Percentiles rank a stretch among this genome's conserved stretches.
Evolutionary conservation across 2,329 filamentous ascomycete species (phyloP).

Genomic region (Didymella arachidicola): DNA sequence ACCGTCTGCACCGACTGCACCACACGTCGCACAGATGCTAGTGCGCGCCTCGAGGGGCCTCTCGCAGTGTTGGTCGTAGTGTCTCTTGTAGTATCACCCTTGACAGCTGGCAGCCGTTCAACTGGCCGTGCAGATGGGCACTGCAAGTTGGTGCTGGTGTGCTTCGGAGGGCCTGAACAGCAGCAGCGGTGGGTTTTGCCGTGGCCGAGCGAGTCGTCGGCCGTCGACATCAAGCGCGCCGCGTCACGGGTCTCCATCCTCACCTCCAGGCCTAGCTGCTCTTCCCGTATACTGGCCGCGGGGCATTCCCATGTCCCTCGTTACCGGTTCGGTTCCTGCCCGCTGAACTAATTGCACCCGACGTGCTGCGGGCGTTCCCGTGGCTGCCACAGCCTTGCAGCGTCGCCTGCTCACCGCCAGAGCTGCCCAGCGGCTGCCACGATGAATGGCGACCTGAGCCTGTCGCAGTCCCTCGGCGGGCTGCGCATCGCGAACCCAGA

Average conservation of each 20-base stretch:
- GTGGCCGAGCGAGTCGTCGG: conserved; percentile 13
- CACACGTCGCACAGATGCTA: conserved; percentile 11
- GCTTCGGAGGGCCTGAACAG: neutral
- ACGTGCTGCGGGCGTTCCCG: conserved; percentile 29
- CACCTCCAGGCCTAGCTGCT: conserved; percentile 24
- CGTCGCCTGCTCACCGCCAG: conserved; percentile 28
- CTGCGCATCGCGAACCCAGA: conserved; percentile 97
- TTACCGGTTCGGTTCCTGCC: conserved; percentile 21
- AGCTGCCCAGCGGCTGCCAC: conserved; percentile 40
- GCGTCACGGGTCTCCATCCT: conserved; percentile 29
- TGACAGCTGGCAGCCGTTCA: conserved; percentile 4
- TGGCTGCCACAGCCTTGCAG: conserved; percentile 29
- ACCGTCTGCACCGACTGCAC: conserved; percentile 14
- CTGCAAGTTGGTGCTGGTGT: neutral
- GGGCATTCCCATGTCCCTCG: conserved; percentile 43
- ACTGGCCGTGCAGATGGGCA: conserved; percentile 1
- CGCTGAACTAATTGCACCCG: conserved; percentile 29
- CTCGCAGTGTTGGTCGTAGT: no score
- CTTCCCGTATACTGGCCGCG: conserved; percentile 37
- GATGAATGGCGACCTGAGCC: conserved; percentile 93
- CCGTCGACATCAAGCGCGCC: conserved; percentile 32
- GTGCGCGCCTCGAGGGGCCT: neutral
- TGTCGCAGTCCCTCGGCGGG: conserved; percentile 90
- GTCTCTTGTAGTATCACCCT: neutral
- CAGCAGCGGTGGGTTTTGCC: conserved; percentile 19